These are phyloP conservation scores for Nephelium lappaceum DNA, from an alignment of 345 rosid genomes.

Conservation along the genomic window DNA sequence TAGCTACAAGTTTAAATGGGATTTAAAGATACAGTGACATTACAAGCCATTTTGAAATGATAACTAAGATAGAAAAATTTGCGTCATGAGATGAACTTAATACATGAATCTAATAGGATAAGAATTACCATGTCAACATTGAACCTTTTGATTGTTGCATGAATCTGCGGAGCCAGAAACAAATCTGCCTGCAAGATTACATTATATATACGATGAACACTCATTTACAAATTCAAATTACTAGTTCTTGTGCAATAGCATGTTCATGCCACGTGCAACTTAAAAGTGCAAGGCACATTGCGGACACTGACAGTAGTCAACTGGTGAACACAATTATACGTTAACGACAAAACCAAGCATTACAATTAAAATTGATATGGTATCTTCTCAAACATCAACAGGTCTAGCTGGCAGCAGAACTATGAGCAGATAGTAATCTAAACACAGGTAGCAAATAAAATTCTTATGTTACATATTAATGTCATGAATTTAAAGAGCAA, in stretches of 20 bases:
- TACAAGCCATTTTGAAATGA: neutral
- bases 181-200: conserved; percentile 71
- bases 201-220: conserved; percentile 3
- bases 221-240: neutral
- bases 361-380: neutral
- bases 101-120: neutral
- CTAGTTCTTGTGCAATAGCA: neutral
- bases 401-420: neutral
- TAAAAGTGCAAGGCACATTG: neutral
- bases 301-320: neutral
- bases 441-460: neutral
- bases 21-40: too few species aligned
- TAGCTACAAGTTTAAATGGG: too few species aligned
- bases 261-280: neutral
- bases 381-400: neutral
- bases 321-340: too few species aligned
- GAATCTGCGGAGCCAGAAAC: conserved; percentile 75
- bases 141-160: conserved; percentile 53
- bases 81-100: neutral
- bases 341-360: neutral
- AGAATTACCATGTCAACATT: conserved; percentile 69
- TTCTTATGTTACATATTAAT: too few species aligned
- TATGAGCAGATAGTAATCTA: neutral
- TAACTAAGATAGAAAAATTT: neutral
- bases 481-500: neutral